Base-by-base conservation (phyloP, 257 asterid genomes). In the Jacaranda mimosifolia region DNA sequence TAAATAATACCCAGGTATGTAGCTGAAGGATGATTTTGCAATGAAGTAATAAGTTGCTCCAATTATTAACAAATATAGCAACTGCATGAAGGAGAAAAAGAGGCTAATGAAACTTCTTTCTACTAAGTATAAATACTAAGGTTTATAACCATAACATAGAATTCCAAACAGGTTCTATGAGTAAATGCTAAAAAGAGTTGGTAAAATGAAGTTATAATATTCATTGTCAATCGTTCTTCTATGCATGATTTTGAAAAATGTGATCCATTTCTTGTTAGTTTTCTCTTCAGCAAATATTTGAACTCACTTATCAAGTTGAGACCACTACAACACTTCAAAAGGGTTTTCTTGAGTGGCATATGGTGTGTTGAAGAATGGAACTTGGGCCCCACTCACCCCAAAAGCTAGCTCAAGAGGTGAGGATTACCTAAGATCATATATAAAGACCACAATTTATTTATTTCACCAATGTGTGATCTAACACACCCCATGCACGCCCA, bases 1-100 rank as follows among this genome's bases (percentile, higher is more conserved):
- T 56, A 95, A 67, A 75, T 95, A 95, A 85, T 90, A 89, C 73
- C 97, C 98, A 32, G 99, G 99, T 82, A 95, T 89, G 91, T 93
- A 91, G 82, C 62, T 51, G 87, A 95, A 95, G 75, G 90, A 87
- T 66, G 98, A 83, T 19, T 59, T 78, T 78, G 84, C 85, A 77
- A 93, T 83, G 66, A 91, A 62, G 87, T 87, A 93, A 90, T 89
- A 93, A 51, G 92, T 91, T 77, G 81, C 89, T 82, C 99, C 99
- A 76, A 91, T 75, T 82, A 93, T 93, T 65, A 88, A 86, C 73
- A 91, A 77, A 84, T 95, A 95, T 77, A 93, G 71, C 57, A 90
- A 70, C 99, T 95, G 97, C 94, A 86, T 43, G 75, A 77, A 48
- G 79, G 62, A 76, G 78, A 51, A 74, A 59, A 85, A 17, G 56